phyloP scores from a whole-genome alignment of 768 basidiomycete genomes.

The Mycena leptocephala region DNA sequence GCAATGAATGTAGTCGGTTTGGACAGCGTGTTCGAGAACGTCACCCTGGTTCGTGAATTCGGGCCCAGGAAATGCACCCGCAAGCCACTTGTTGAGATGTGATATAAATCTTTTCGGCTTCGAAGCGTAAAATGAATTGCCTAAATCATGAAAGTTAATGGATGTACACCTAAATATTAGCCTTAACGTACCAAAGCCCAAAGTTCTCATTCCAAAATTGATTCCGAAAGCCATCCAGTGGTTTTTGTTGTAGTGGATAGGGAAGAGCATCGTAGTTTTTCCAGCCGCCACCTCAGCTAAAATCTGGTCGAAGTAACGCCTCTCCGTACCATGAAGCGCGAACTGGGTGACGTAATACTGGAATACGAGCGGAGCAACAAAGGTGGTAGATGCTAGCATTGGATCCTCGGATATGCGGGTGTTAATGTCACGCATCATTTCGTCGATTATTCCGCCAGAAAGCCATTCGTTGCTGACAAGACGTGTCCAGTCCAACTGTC shows the following conservation, averaged over 20 bases:
- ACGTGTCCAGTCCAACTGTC: too few relatives aligned
- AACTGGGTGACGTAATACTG: background rate
- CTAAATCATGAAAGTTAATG: background rate
- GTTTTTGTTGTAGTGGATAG: background rate
- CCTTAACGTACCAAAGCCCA: background rate
- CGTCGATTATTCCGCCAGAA: conserved; percentile 13
- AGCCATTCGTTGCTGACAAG: too few relatives aligned
- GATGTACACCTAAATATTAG: background rate
- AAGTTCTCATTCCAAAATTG: background rate
- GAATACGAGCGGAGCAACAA: background rate
- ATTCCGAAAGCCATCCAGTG: conserved; percentile 7
- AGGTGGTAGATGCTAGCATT: background rate
- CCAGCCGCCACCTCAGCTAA: background rate
- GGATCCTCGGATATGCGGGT: background rate
- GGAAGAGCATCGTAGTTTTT: background rate
- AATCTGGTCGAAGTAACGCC: background rate
- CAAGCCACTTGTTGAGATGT: background rate
- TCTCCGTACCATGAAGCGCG: background rate
- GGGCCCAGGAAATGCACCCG: background rate
- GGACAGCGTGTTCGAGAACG: background rate
- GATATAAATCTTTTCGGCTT: background rate
- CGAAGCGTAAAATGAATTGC: background rate
- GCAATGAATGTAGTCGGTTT: conserved; percentile 10
- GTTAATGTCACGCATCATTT: background rate
- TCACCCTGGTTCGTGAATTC: background rate